Conservation (phyloP, 2,329 filamentous ascomycete genomes). For the Nemania diffusa region DNA sequence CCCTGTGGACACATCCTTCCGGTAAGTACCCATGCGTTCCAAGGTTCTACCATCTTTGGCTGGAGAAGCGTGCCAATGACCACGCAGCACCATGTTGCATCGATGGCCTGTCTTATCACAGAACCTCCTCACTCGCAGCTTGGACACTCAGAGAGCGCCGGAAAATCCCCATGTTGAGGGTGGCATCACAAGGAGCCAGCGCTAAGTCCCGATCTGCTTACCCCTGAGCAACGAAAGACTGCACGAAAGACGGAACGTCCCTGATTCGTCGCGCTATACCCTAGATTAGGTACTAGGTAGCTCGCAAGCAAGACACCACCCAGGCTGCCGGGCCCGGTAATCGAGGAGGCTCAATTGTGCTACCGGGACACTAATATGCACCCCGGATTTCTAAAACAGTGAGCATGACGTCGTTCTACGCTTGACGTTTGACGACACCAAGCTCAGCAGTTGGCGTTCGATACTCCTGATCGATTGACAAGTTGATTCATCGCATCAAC, state of each 20-base stretch:
- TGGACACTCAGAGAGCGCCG: neutral
- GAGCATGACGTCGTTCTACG: conserved; percentile 1
- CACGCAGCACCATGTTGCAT: neutral
- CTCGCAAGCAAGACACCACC: neutral
- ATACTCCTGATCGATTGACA: neutral
- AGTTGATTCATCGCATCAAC: neutral
- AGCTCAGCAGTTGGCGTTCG: neutral
- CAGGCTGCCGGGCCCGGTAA: neutral
- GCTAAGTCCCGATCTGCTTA: too few relatives aligned
- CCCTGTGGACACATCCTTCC: too few relatives aligned
- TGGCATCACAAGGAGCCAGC: neutral
- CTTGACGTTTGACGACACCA: neutral
- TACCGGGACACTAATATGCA: conserved; percentile 9
- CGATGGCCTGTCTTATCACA: neutral
- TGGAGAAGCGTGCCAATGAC: too few relatives aligned
- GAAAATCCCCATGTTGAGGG: neutral
- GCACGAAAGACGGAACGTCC: too few relatives aligned
- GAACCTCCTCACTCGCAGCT: neutral
- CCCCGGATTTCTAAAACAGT: conserved; percentile 16
- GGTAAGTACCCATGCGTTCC: too few relatives aligned
- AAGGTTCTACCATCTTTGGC: too few relatives aligned
- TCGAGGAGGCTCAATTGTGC: conserved; percentile 11
- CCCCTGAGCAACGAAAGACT: neutral
- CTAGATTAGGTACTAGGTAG: neutral
- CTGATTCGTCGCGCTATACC: conserved; percentile 6